Evolutionary conservation across 257 asterid genomes (phyloP).

Genomic region (Primulina huaijiensis): DNA sequence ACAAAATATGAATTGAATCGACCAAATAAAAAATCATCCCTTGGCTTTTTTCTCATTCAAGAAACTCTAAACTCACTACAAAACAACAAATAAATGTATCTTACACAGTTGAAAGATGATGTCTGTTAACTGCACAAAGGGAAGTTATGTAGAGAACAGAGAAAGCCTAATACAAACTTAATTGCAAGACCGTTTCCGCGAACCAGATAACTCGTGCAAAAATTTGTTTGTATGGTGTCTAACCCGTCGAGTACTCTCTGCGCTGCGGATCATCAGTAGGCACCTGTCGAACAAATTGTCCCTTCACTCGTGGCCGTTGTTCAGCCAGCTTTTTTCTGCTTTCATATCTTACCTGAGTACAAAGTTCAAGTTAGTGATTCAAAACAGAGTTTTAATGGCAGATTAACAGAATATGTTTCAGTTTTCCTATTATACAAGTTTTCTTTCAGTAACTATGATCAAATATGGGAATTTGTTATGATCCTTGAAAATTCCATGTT

Average conservation of each 20-base stretch:
- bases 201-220: slow-evolving; percentile 18
- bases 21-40: not conserved
- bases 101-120: not conserved
- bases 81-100: not conserved
- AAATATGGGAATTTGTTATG: not conserved
- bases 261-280: slow-evolving; percentile 38
- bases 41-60: not conserved
- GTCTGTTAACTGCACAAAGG: not conserved
- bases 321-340: slow-evolving; percentile 90
- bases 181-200: not conserved
- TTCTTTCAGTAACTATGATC: not conserved
- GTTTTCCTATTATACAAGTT: too few species aligned
- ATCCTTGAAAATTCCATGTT: not conserved
- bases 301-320: slow-evolving; percentile 80
- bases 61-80: not conserved
- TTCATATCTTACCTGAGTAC: slow-evolving; percentile 69
- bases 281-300: slow-evolving; percentile 77
- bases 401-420: not conserved
- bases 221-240: slow-evolving; percentile 18
- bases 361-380: slow-evolving; percentile 10
- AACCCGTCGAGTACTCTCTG: slow-evolving; percentile 36
- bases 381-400: not conserved
- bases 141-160: not conserved
- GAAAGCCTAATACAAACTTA: not conserved
- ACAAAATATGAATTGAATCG: not conserved